Conservation (phyloP, 1,139 yeast species). For the Geotrichum citri-aurantii region DNA sequence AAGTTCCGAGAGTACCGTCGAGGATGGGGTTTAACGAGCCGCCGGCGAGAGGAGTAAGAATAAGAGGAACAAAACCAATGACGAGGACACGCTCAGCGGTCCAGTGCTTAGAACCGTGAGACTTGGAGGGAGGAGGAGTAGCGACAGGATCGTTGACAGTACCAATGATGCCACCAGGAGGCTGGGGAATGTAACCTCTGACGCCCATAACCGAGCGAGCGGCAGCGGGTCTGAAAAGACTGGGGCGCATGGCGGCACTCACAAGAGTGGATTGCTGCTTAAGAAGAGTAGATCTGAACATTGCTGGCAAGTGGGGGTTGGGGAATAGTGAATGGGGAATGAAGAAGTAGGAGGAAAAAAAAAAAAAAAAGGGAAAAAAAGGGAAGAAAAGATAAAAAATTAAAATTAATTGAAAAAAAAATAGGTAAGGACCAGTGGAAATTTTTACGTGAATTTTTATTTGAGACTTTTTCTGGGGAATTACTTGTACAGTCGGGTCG, state of each 20-base stretch:
- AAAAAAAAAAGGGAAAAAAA: background rate
- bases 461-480: slow-evolving; percentile 10
- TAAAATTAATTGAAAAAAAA: background rate
- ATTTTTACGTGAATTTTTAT: background rate
- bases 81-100: slow-evolving; percentile 68
- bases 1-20: slow-evolving; percentile 62
- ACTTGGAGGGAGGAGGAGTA: slow-evolving; percentile 52
- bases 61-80: slow-evolving; percentile 66
- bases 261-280: slow-evolving; percentile 11
- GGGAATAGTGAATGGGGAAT: background rate
- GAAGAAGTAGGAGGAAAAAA: background rate
- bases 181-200: slow-evolving; percentile 33
- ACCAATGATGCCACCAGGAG: slow-evolving; percentile 45
- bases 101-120: slow-evolving; percentile 90
- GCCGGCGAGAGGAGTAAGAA: slow-evolving; percentile 66
- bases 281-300: slow-evolving; percentile 17
- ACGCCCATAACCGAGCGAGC: slow-evolving; percentile 31
- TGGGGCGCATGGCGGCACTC: slow-evolving; percentile 13
- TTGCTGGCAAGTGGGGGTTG: slow-evolving; percentile 4
- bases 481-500: background rate
- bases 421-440: no score
- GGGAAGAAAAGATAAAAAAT: background rate
- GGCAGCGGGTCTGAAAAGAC: slow-evolving; percentile 9
- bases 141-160: slow-evolving; percentile 76
- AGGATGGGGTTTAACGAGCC: slow-evolving; percentile 56